Evolutionary conservation across 1,284 basidiomycete species (phyloP).

Genomic region (Athelia psychrophila): DNA sequence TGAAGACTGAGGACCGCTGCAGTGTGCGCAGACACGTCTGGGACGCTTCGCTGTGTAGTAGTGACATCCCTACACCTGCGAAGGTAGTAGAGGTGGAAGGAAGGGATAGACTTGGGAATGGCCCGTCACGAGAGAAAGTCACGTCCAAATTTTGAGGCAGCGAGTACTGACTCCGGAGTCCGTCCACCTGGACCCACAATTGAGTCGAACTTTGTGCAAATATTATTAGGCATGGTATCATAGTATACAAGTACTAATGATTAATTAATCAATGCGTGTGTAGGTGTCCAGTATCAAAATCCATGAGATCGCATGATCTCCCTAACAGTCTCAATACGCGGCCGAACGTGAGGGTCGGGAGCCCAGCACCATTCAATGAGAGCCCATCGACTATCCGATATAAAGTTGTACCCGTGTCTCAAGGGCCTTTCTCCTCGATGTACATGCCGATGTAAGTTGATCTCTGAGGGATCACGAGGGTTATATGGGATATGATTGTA

Average conservation of each 20-base stretch:
- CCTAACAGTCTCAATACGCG: neutral
- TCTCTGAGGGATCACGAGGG: neutral
- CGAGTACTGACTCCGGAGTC: too few species aligned
- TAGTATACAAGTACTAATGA: too few species aligned
- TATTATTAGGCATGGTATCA: too few species aligned
- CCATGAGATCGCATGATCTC: too few species aligned
- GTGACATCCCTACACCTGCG: neutral
- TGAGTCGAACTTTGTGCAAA: too few species aligned
- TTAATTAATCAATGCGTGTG: too few species aligned
- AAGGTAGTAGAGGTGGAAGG: too few species aligned
- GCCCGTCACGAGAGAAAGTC: too few species aligned
- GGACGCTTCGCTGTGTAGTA: neutral
- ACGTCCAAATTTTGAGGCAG: too few species aligned
- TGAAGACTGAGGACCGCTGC: neutral
- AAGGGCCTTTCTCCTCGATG: neutral
- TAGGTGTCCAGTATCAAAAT: too few species aligned
- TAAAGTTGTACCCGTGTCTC: neutral
- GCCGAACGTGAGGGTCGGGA: neutral
- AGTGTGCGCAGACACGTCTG: neutral
- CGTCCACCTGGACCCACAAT: too few species aligned
- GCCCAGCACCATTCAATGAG: neutral
- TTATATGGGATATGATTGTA: neutral
- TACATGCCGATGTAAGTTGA: neutral
- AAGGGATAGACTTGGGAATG: too few species aligned
- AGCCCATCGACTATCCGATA: neutral